Percentiles rank a stretch among this genome's conserved stretches.
These are phyloP conservation scores for Sarcocystis neurona DNA, from an alignment of 169 alveolate genomes.

Conservation along the genomic window DNA sequence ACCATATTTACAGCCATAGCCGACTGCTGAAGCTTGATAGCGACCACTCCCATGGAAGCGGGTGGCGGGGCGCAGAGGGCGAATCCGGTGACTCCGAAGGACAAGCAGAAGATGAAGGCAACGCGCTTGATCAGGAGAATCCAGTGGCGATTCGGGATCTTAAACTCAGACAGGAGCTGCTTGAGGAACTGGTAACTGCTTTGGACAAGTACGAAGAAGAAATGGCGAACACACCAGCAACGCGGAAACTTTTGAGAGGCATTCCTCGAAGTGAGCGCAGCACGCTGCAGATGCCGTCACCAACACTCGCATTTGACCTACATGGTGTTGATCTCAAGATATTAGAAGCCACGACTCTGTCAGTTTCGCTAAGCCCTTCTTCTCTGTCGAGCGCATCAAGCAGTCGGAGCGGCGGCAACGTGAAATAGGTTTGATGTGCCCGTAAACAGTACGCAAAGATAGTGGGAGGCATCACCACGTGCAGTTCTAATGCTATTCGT, in stretches of 20 bases:
- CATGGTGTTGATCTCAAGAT: too few relatives aligned
- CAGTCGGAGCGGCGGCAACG: too few relatives aligned
- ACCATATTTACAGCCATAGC: neutral
- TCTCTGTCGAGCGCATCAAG: too few relatives aligned
- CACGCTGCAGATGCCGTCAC: too few relatives aligned
- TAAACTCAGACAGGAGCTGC: neutral
- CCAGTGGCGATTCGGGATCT: neutral
- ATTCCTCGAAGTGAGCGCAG: neutral
- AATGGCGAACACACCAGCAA: constrained; percentile 5
- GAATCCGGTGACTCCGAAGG: neutral
- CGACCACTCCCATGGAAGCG: neutral
- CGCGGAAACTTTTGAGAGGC: neutral
- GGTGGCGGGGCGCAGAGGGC: neutral
- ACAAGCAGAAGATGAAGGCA: neutral
- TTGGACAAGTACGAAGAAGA: neutral
- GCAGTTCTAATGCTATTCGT: too few relatives aligned
- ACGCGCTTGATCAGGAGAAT: neutral
- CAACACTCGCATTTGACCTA: too few relatives aligned
- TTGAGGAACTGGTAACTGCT: neutral
- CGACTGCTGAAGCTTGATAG: neutral
- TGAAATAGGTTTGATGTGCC: too few relatives aligned
- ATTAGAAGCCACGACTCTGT: too few relatives aligned
- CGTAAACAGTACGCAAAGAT: too few relatives aligned
- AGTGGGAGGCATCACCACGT: too few relatives aligned
- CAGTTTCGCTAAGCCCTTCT: too few relatives aligned